A percentile compares a stretch with the other conserved stretches of the same genome.
These are phyloP conservation scores for Lachnellula hyalina DNA, from an alignment of 2,329 filamentous ascomycete genomes.

Conservation along the genomic window DNA sequence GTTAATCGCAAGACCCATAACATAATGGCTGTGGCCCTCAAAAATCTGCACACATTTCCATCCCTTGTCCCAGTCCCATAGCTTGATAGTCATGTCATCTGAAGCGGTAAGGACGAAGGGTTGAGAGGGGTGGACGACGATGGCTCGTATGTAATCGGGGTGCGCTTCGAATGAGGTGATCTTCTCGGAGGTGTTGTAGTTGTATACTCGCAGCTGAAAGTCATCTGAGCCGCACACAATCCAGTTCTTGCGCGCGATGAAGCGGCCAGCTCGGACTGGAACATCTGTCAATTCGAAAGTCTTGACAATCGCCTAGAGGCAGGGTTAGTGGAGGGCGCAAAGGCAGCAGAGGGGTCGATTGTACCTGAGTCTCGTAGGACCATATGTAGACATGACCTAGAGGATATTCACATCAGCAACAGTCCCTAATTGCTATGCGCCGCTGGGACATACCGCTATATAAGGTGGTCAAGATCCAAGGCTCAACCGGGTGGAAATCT, in stretches of 20 bases:
- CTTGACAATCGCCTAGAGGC: slow-evolving; percentile 75
- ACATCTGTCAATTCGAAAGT: slow-evolving; percentile 99
- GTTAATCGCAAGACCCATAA: slow-evolving; percentile 95
- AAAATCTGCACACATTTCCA: slow-evolving; percentile 97
- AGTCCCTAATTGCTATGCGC: slow-evolving; percentile 14
- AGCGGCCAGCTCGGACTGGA: slow-evolving; percentile 91
- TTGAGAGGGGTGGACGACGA: slow-evolving; percentile 90
- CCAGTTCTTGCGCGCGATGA: slow-evolving; percentile 98
- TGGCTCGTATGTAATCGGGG: slow-evolving; percentile 96
- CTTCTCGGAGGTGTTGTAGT: slow-evolving; percentile 99
- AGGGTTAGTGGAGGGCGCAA: slow-evolving; percentile 8
- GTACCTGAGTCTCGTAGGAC: slow-evolving; percentile 87
- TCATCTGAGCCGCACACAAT: slow-evolving; percentile 93
- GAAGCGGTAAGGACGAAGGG: slow-evolving; percentile 94
- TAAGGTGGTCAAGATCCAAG: slow-evolving; percentile 93
- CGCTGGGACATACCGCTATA: slow-evolving; percentile 69
- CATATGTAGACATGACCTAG: slow-evolving; percentile 96
- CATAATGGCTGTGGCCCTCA: slow-evolving; percentile 93
- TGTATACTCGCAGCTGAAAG: slow-evolving; percentile 85
- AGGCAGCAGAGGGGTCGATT: slow-evolving; percentile 6
- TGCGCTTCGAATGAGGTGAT: slow-evolving; percentile 96
- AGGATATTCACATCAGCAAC: slow-evolving; percentile 25
- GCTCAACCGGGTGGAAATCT: slow-evolving; percentile 94
- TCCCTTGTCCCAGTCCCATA: slow-evolving; percentile 98
- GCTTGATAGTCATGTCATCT: slow-evolving; percentile 97